Evolutionary conservation across 768 basidiomycete genomes (phyloP), one percentile per base, ranked within the genome.

Genomic region (Amanita polypyramis): DNA sequence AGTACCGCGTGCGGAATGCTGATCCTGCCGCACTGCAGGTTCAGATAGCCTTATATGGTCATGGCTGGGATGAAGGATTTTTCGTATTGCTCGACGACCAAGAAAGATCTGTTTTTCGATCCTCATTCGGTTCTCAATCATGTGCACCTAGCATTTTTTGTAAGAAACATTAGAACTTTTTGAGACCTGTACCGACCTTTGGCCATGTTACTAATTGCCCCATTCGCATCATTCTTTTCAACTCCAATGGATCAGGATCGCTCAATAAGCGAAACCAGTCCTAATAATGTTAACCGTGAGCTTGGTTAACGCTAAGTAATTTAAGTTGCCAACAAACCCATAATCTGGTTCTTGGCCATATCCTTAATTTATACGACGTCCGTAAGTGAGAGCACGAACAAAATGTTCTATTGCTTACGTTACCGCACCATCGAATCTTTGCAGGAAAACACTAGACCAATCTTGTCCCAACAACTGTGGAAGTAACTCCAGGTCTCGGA

Each of bases 141-240:
- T 97, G 56, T 90, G 91, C 11, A 96, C 66, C 92, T 94, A 46
- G 1, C 17, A 10, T 47, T 35, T 14, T 21, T 15, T 17, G 17
- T 32, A 5, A 19, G 6, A 6, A 21, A 17, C 7, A 47, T 10
- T 17, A 9, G 17, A 17, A 11, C 14, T 8, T 3, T 40, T 5
- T 23, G 8, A 33, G n/a, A 32, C 33, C 25, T 19, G 39, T 12
- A 37, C 29, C 29, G n/a, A 95, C 88, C 70, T 95, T 97, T 0
- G 96, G 95, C 92, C 92, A 99, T n/a, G 96, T 88, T 23, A 92
- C 95, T 8, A 78, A 61, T 65, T 96, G 74, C 9, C 96, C 96
- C 0, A 91, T 86, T 47, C 70, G 69, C 51, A 96, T 77, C 90
- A 97, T 92, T 52, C 91, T 70, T 51, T 77, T 80, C 46, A 99